Percentiles rank a stretch among this genome's conserved stretches.
phyloP scores from a whole-genome alignment of 257 asterid species.

The Lycium ferocissimum region DNA sequence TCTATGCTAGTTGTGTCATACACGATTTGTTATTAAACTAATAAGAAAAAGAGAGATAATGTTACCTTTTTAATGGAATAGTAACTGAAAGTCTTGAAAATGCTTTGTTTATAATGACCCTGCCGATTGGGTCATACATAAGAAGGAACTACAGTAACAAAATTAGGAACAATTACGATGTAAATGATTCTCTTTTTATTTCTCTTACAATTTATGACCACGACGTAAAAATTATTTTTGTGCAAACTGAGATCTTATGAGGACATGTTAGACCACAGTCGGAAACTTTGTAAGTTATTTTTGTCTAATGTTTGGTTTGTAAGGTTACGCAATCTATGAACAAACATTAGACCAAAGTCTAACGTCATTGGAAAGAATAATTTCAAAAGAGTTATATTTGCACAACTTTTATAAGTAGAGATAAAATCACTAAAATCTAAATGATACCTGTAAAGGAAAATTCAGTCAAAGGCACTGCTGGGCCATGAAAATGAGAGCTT shows the following conservation, averaged over 20 bases:
- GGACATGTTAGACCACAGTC: no score
- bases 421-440: background rate
- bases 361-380: background rate
- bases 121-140: background rate
- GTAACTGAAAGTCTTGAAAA: background rate
- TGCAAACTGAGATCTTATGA: background rate
- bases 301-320: no score
- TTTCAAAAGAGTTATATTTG: background rate
- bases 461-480: background rate
- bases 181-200: background rate
- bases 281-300: no score
- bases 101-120: background rate
- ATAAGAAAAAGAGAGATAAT: background rate
- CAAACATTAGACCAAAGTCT: background rate
- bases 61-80: background rate
- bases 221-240: background rate
- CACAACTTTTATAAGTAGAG: background rate
- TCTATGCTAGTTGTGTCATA: background rate
- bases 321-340: background rate
- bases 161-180: background rate
- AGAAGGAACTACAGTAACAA: background rate
- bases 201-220: background rate
- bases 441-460: background rate
- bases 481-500: background rate
- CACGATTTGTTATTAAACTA: background rate